Evolutionary conservation across 306 rosid genomes (phyloP).

Genomic region (Glycine latifolia): DNA sequence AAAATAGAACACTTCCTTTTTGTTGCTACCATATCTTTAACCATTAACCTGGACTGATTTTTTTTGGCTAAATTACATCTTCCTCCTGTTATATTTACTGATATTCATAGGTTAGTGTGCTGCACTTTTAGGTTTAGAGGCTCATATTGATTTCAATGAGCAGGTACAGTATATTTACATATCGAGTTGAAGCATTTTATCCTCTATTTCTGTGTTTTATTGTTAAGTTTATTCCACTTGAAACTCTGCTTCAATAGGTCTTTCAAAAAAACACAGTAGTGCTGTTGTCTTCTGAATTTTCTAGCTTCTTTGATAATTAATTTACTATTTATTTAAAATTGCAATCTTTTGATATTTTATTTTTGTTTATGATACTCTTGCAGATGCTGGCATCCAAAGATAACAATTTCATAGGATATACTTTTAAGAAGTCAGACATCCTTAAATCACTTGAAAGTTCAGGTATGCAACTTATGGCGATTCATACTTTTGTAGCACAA

Average conservation of each 20-base stretch:
- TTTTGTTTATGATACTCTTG: constrained; percentile 31
- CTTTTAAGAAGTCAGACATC: constrained; percentile 87
- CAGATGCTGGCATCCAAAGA: constrained; percentile 99
- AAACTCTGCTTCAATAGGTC: constrained; percentile 29
- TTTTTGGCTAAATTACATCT: neutral
- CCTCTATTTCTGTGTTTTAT: constrained; percentile 4
- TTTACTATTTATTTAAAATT: constrained; percentile 2
- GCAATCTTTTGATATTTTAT: constrained; percentile 1
- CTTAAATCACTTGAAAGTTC: constrained; percentile 82
- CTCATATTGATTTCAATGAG: neutral
- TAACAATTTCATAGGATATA: constrained; percentile 94
- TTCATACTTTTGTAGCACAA: constrained; percentile 29
- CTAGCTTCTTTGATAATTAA: constrained; percentile 9
- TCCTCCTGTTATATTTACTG: constrained; percentile 14
- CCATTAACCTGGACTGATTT: neutral
- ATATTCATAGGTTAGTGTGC: constrained; percentile 16
- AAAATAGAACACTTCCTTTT: neutral
- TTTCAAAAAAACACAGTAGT: neutral
- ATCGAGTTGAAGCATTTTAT: constrained; percentile 9
- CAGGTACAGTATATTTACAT: neutral
- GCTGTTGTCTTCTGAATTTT: constrained; percentile 21
- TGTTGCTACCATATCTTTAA: constrained; percentile 6
- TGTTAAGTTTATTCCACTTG: constrained; percentile 29
- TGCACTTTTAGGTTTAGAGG: constrained; percentile 12
- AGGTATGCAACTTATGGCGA: constrained; percentile 57